Percentiles rank a stretch among this genome's conserved stretches.
phyloP scores from a whole-genome alignment of 176 grass and related monocot species.

The Musa schizocarpa region DNA sequence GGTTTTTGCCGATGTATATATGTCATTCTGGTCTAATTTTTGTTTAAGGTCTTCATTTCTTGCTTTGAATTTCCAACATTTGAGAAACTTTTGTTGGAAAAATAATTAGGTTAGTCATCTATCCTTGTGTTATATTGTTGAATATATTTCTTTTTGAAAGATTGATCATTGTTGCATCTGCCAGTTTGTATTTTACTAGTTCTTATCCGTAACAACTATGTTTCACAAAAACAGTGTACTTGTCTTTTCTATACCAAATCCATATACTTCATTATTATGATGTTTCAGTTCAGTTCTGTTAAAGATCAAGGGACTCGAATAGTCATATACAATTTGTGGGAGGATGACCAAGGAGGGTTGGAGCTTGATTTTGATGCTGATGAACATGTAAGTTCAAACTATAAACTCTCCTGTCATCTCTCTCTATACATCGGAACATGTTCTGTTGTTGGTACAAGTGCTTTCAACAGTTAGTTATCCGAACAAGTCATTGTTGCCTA shows the following conservation, averaged over 20 bases:
- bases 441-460: not conserved
- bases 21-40: not conserved
- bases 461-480: not conserved
- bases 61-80: not conserved
- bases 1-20: not conserved
- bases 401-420: not conserved
- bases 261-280: not conserved
- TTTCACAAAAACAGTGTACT: not conserved
- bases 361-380: conserved; percentile 96
- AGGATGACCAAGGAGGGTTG: conserved; percentile 77
- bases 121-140: not conserved
- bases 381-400: conserved; percentile 44
- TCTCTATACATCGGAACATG: not conserved
- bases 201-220: not conserved
- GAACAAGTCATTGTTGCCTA: not conserved
- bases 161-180: not conserved
- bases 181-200: not conserved
- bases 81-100: not conserved
- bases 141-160: not conserved
- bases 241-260: not conserved
- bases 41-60: not conserved
- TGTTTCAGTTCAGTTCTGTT: conserved; percentile 68
- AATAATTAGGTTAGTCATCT: not conserved
- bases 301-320: conserved; percentile 81
- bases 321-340: conserved; percentile 98